phyloP scores from a whole-genome alignment of 2,329 filamentous ascomycete genomes.

The Aspergillus texensis region DNA sequence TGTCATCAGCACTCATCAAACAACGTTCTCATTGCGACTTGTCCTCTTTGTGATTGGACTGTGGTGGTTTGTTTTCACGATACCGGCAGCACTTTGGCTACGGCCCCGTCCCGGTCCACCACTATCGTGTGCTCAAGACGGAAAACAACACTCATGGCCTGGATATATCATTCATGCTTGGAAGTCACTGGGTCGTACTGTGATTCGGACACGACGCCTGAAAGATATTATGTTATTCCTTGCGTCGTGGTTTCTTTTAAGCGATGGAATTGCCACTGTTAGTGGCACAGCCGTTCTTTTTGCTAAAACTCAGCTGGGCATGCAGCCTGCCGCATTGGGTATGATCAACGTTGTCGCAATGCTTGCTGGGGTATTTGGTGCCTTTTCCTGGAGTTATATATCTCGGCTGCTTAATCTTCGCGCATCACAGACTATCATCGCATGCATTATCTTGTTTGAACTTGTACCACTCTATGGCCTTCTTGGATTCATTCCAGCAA shows the following conservation, averaged over 20 bases:
- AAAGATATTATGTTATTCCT: slow-evolving; percentile 85
- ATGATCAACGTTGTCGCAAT: slow-evolving; percentile 95
- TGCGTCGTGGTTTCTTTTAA: slow-evolving; percentile 89
- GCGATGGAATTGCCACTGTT: slow-evolving; percentile 91
- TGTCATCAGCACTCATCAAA: slow-evolving; percentile 71
- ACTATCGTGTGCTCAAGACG: slow-evolving; percentile 51
- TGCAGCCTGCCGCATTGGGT: slow-evolving; percentile 84
- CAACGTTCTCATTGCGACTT: slow-evolving; percentile 81
- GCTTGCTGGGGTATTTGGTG: slow-evolving; percentile 78
- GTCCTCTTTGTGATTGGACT: slow-evolving; percentile 83
- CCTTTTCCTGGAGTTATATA: slow-evolving; percentile 84
- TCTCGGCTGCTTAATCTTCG: slow-evolving; percentile 69
- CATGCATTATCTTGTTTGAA: slow-evolving; percentile 89
- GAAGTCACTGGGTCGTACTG: slow-evolving; percentile 80
- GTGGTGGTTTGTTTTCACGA: slow-evolving; percentile 93
- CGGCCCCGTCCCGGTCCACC: slow-evolving; percentile 87
- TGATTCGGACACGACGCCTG: slow-evolving; percentile 71
- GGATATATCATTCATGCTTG: slow-evolving; percentile 82
- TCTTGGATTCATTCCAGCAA: slow-evolving; percentile 79
- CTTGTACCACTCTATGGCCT: slow-evolving; percentile 91
- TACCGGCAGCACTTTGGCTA: slow-evolving; percentile 85
- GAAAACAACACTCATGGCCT: slow-evolving; percentile 57
- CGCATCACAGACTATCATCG: slow-evolving; percentile 85
- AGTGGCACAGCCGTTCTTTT: slow-evolving; percentile 94
- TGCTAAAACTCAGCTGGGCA: slow-evolving; percentile 88